phyloP scores from a whole-genome alignment of 331 rosid genomes.

The Acacia concinna region DNA sequence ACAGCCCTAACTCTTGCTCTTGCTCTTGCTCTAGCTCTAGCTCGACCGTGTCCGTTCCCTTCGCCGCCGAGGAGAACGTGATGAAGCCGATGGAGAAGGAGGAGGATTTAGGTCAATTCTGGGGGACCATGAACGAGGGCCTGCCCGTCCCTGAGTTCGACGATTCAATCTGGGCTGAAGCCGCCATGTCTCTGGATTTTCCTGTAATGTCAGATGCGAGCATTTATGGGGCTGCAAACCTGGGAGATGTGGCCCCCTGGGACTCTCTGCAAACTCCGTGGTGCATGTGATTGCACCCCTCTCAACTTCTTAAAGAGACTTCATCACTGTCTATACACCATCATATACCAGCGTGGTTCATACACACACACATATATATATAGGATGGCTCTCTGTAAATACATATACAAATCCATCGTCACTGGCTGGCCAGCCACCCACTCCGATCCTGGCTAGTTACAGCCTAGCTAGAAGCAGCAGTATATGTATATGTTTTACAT shows the following conservation, averaged over 20 bases:
- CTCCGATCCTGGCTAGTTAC: background rate
- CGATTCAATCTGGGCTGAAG: conserved; percentile 73
- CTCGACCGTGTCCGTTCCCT: conserved; percentile 24
- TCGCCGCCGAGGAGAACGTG: background rate
- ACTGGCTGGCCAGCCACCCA: background rate
- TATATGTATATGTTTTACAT: background rate
- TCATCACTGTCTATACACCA: conserved; percentile 6
- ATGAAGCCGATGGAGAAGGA: background rate
- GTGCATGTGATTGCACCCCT: conserved; percentile 43
- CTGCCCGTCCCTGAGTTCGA: conserved; percentile 43
- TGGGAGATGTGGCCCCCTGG: conserved; percentile 45
- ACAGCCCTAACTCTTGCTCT: background rate
- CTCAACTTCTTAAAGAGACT: background rate
- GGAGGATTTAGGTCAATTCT: conserved; percentile 33
- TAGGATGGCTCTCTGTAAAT: conserved; percentile 1
- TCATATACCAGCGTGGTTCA: background rate
- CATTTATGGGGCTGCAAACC: conserved; percentile 27
- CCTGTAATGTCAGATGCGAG: conserved; percentile 40
- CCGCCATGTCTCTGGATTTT: conserved; percentile 63
- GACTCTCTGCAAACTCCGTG: conserved; percentile 54
- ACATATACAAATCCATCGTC: background rate
- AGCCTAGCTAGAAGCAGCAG: background rate
- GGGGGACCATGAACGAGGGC: conserved; percentile 44
- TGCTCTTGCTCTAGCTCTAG: background rate
- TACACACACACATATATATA: background rate